phyloP scores from a whole-genome alignment of 2,329 filamentous ascomycete species.

The Endoconidiophora polonica region DNA sequence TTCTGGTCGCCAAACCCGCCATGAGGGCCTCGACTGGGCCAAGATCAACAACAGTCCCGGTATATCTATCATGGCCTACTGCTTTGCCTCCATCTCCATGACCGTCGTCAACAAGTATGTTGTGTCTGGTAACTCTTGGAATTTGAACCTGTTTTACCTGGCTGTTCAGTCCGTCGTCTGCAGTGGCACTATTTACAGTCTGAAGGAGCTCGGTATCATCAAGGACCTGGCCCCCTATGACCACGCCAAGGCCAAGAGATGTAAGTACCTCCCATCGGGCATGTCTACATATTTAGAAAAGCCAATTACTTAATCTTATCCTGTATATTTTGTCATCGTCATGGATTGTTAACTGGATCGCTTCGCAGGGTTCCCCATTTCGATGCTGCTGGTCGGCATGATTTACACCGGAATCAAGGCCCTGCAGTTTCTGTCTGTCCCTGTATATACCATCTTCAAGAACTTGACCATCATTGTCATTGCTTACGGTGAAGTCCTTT shows the following conservation, averaged over 20 bases:
- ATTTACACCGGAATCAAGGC: conserved; percentile 97
- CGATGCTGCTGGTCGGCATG: conserved; percentile 91
- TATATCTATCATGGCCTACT: conserved; percentile 77
- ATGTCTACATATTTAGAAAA: not conserved
- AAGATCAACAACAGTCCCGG: conserved; percentile 58
- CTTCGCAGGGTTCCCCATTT: conserved; percentile 76
- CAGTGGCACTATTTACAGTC: conserved; percentile 63
- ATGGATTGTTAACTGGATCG: not conserved
- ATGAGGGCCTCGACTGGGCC: conserved; percentile 21
- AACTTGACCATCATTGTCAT: conserved; percentile 98
- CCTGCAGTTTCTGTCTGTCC: conserved; percentile 88
- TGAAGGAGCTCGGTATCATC: conserved; percentile 70
- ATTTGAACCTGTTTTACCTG: conserved; percentile 91
- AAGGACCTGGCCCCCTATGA: conserved; percentile 71
- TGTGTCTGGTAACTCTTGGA: conserved; percentile 77
- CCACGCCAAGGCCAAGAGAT: conserved; percentile 76
- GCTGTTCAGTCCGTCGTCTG: conserved; percentile 84
- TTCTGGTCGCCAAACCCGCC: conserved; percentile 19
- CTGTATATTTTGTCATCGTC: not conserved
- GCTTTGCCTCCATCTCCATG: conserved; percentile 94
- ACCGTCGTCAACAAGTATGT: conserved; percentile 99
- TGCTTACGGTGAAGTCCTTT: conserved; percentile 93
- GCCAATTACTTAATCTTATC: not conserved
- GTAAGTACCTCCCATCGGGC: conserved; percentile 32
- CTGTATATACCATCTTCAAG: conserved; percentile 99